Evolutionary conservation across 345 rosid genomes (phyloP).

Genomic region (Alliaria petiolata): DNA sequence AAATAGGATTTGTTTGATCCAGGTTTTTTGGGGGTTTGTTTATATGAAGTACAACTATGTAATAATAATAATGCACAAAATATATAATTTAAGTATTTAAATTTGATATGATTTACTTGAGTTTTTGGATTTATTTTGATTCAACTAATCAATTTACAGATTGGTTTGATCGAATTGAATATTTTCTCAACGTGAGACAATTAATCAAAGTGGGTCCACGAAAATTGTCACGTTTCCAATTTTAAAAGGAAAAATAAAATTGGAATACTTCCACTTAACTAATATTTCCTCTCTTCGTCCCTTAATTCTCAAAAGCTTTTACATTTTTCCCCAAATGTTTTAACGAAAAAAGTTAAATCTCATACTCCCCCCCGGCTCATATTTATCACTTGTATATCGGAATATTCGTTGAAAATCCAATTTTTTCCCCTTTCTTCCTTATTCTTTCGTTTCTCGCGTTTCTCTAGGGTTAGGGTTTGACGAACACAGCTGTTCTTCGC

Average conservation of each 20-base stretch:
- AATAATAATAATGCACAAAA: too few species aligned
- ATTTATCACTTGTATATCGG: background rate
- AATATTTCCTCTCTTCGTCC: constrained; percentile 14
- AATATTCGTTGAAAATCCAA: background rate
- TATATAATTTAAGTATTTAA: too few species aligned
- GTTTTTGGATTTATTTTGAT: background rate
- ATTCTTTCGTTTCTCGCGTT: background rate
- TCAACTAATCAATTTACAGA: background rate
- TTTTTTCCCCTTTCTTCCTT: background rate
- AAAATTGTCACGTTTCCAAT: background rate
- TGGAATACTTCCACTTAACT: too few species aligned
- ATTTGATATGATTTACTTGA: too few species aligned
- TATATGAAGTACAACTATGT: too few species aligned
- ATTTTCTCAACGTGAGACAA: background rate
- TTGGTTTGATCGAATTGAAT: background rate
- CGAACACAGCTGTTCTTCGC: constrained; percentile 22
- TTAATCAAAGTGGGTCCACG: background rate
- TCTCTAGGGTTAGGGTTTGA: constrained; percentile 18
- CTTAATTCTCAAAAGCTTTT: constrained; percentile 3
- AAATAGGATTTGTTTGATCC: too few species aligned
- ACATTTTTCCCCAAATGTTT: background rate
- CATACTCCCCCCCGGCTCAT: background rate
- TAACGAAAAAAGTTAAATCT: background rate
- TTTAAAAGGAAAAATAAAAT: background rate
- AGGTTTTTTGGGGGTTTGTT: too few species aligned